A percentile compares a stretch with the other conserved stretches of the same genome.
Evolutionary conservation across 177 flowering plant genomes (phyloP).

Genomic region (Vitis hybrid): DNA sequence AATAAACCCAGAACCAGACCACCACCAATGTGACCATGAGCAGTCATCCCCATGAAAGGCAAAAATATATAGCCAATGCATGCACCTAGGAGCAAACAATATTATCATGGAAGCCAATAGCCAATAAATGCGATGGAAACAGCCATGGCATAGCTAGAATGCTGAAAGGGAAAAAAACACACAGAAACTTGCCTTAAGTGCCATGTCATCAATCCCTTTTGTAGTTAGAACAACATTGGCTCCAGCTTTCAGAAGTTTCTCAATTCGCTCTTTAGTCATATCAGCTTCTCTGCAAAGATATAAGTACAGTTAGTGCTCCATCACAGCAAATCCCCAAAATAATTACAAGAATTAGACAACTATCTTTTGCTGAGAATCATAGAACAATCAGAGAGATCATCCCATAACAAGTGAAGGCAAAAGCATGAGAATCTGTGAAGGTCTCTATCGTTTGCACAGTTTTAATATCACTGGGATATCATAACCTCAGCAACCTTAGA

Average conservation of each 20-base stretch:
- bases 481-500: too few relatives aligned
- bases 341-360: neutral
- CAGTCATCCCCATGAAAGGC: neutral
- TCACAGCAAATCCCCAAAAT: neutral
- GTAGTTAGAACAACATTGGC: constrained; percentile 94
- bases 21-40: neutral
- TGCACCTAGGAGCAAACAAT: neutral
- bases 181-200: constrained; percentile 74
- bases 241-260: constrained; percentile 90
- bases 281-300: constrained; percentile 81
- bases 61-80: neutral
- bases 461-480: neutral
- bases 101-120: neutral
- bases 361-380: neutral
- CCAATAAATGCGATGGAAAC: neutral
- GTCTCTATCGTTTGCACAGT: neutral
- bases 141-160: neutral
- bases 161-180: neutral
- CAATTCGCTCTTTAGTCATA: constrained; percentile 93
- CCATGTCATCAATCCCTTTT: constrained; percentile 99
- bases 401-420: neutral
- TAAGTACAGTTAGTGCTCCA: constrained; percentile 6
- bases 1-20: neutral
- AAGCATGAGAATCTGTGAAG: neutral
- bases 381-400: too few relatives aligned